phyloP scores from a whole-genome alignment of 2,329 filamentous ascomycete species.

The Fusarium paranaense region DNA sequence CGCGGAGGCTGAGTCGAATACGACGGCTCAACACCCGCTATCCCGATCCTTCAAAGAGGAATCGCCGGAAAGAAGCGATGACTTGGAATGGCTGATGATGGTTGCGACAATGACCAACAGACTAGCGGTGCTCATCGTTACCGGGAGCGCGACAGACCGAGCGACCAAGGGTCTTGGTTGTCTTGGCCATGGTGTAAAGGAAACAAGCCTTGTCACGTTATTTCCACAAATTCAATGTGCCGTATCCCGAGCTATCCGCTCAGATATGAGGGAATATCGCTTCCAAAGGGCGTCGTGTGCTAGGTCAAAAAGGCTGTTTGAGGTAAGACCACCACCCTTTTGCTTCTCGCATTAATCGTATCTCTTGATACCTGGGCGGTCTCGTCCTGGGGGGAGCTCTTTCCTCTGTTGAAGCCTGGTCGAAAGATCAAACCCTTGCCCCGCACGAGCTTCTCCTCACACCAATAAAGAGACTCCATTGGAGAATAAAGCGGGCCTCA shows the following conservation, averaged over 20 bases:
- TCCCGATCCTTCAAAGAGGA: not conserved
- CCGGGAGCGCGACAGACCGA: constrained; percentile 18
- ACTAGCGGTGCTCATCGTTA: constrained; percentile 16
- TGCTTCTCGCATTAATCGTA: constrained; percentile 26
- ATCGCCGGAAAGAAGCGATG: not conserved
- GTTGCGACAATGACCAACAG: not conserved
- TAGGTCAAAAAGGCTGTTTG: not conserved
- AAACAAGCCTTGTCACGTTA: not conserved
- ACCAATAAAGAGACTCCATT: not conserved
- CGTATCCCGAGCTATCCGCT: not conserved
- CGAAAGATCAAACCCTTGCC: constrained; percentile 28
- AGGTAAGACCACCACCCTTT: not conserved
- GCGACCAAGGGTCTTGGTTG: constrained; percentile 26
- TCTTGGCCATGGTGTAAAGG: not conserved
- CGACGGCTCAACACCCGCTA: not conserved
- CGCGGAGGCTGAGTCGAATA: constrained; percentile 20
- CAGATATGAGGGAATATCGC: not conserved
- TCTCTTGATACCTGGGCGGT: constrained; percentile 2
- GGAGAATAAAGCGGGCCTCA: not conserved
- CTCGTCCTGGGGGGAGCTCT: not conserved
- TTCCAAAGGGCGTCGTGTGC: not conserved
- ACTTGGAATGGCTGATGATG: not conserved
- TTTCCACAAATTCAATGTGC: constrained; percentile 5
- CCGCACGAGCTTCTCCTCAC: not conserved
- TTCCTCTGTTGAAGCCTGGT: constrained; percentile 14